A percentile compares a stretch with the other conserved stretches of the same genome.
These are phyloP conservation scores for Aureobasidium zeae DNA, from an alignment of 2,329 filamentous ascomycete genomes.

Conservation along the genomic window DNA sequence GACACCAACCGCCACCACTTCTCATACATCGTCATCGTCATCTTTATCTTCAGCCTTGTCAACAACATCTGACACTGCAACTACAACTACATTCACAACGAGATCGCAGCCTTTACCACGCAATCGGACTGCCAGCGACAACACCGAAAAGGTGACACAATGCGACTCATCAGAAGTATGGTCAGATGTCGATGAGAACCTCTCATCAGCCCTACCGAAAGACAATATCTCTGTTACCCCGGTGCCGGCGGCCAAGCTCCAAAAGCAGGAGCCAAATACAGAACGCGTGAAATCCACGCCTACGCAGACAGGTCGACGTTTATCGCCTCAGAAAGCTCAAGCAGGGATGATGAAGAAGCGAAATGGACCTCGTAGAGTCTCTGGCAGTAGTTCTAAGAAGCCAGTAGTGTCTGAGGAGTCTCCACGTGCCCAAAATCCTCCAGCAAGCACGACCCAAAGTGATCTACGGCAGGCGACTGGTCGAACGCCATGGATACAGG, in stretches of 20 bases:
- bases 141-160: no score
- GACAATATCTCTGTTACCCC: no score
- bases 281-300: background rate
- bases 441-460: no score
- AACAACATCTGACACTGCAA: no score
- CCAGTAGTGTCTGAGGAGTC: background rate
- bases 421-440: conserved; percentile 20
- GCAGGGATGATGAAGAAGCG: conserved; percentile 4
- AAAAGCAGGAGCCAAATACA: conserved; percentile 1
- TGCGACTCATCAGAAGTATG: conserved; percentile 4
- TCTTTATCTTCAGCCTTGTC: no score
- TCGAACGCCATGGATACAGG: no score
- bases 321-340: no score
- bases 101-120: background rate
- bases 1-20: no score
- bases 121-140: no score
- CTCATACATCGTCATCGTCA: no score
- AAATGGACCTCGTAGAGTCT: conserved; percentile 8
- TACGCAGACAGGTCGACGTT: background rate
- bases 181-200: conserved; percentile 10
- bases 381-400: background rate
- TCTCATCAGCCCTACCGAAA: conserved; percentile 10
- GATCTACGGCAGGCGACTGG: no score
- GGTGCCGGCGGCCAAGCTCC: conserved; percentile 2
- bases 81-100: no score